These are phyloP conservation scores for Ambrosiella xylebori DNA, from an alignment of 2,329 filamentous ascomycete species.

Conservation along the genomic window DNA sequence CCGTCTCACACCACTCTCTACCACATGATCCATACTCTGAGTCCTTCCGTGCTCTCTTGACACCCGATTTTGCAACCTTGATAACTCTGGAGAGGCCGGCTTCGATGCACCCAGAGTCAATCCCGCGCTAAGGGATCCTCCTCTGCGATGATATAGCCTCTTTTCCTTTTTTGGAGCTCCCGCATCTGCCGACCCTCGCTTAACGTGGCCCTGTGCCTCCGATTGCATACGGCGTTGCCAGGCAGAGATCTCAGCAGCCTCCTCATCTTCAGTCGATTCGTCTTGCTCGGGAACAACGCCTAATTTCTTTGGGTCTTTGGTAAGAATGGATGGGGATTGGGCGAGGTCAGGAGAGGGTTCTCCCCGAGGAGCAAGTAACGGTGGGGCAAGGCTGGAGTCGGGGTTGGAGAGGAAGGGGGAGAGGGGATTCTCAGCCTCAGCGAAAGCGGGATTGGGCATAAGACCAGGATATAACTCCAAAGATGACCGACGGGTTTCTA, in stretches of 20 bases:
- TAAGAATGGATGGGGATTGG: conserved; percentile 3
- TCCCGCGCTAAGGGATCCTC: conserved; percentile 4
- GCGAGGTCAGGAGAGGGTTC: conserved; percentile 2
- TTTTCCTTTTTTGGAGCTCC: background rate
- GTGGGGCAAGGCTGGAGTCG: background rate
- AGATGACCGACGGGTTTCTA: background rate
- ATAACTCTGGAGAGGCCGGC: background rate
- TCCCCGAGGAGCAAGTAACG: background rate
- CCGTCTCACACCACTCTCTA: background rate
- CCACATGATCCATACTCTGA: conserved; percentile 9
- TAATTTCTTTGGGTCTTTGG: conserved; percentile 9
- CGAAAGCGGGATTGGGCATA: conserved; percentile 5
- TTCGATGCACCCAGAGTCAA: background rate
- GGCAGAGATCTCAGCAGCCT: background rate
- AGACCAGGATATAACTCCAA: conserved; percentile 7
- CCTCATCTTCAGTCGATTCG: conserved; percentile 7
- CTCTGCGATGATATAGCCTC: background rate
- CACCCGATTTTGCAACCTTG: background rate
- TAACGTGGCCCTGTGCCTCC: background rate
- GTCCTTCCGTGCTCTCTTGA: conserved; percentile 3
- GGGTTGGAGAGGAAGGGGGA: background rate
- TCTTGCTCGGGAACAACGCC: conserved; percentile 12
- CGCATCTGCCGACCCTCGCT: background rate
- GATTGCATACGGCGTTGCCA: background rate
- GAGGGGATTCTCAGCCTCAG: background rate